Base-by-base conservation (phyloP, 495 filamentous ascomycete genomes). In the Daldinia decipiens region DNA sequence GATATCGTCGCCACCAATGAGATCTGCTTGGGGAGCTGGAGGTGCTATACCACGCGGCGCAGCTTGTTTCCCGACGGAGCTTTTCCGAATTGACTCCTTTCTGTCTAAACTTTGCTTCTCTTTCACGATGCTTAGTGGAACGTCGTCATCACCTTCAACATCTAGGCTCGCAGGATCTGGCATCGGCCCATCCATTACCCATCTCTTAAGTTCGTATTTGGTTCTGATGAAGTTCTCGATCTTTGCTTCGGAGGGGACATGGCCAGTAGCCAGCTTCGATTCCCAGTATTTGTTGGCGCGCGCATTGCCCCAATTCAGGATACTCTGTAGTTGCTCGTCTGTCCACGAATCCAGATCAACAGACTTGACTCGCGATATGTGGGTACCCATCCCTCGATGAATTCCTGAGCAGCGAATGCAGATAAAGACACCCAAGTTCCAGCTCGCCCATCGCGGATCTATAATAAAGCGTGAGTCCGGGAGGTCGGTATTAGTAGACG, bases 281-380 rank as follows among this genome's bases (percentile, higher is more conserved):
- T 99, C 96, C 95, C 95, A 99, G 78, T 99, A 98, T 87, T 93
- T 97, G 81, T 99, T 99, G 27, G 95, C 96, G 77, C 93, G 89
- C 34, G 88, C 85, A 82, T 99, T 99, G 53, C 95, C 95, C 96
- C 95, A 99, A 81, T 85, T 91, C 60, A 98, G 70, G 58, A 99
- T 89, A 76, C 91, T 97, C 75, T 94, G 90, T 63, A 98, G 80
- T 83, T 98, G 96, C 80, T 98, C 96, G 80, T 99, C 95, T 62
- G 95, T 98, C 95, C 95, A 99, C 7, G 93, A 88, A 81, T 99
- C 95, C 36, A 99, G 86, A 79, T 99, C 96, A 67, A 99, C 95
- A 3, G 94, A 97, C 79, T 98, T 98, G 76, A 99, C 96, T 78
- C 93, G 87, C 78, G 93, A 97, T 77, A 99, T 98, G 82, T 99